These are phyloP conservation scores for Silene coronaria DNA, from an alignment of 179 eudicot species.

Conservation along the genomic window DNA sequence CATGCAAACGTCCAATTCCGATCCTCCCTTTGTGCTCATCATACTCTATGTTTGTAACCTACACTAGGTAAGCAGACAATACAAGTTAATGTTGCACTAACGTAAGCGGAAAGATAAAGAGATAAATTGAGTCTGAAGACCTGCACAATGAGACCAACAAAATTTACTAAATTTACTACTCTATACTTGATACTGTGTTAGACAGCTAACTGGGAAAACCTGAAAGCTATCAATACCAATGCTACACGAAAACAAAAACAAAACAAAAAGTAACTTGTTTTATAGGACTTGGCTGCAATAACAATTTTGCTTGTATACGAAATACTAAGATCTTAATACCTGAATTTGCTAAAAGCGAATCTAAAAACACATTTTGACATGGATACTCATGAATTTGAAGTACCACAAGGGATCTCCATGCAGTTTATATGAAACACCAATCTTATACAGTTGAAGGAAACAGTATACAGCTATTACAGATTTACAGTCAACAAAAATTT, in stretches of 20 bases:
- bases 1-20: constrained; percentile 94
- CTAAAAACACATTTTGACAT: not conserved
- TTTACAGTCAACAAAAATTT: not conserved
- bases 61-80: constrained; percentile 7
- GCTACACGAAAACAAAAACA: not conserved
- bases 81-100: constrained; percentile 11
- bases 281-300: not conserved
- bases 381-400: not conserved
- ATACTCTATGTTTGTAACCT: constrained; percentile 86
- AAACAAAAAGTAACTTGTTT: not conserved
- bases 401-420: not conserved
- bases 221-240: not conserved
- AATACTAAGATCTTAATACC: not conserved
- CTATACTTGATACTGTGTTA: not conserved
- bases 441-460: not conserved
- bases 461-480: not conserved
- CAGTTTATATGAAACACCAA: not conserved
- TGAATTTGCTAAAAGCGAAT: not conserved
- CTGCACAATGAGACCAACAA: not conserved
- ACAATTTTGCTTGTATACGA: not conserved
- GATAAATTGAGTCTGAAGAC: not conserved
- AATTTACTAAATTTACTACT: not conserved
- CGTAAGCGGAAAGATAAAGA: constrained; percentile 3
- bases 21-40: constrained; percentile 96
- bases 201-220: not conserved